Evolutionary conservation across 208 protist genomes (phyloP).

Genomic region (Trypanosoma mega): DNA sequence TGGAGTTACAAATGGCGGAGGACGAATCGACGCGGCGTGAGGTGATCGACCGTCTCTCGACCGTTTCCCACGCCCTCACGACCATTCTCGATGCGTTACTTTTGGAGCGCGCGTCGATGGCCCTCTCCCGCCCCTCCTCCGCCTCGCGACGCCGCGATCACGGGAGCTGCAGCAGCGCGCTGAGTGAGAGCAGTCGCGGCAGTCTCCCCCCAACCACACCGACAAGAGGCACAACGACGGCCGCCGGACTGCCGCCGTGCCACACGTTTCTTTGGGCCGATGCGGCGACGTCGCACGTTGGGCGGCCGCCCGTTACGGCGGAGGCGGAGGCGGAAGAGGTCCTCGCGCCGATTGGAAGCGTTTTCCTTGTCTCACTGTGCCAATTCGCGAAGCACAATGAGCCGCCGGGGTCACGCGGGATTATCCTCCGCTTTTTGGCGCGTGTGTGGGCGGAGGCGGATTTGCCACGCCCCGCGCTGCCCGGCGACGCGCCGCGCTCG

Average conservation of each 20-base stretch:
- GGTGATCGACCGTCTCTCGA: slow-evolving; percentile 29
- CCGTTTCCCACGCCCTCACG: slow-evolving; percentile 35
- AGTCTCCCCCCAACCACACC: too few relatives aligned
- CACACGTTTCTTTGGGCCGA: slow-evolving; percentile 50
- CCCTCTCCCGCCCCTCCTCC: neutral
- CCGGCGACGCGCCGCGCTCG: slow-evolving; percentile 38
- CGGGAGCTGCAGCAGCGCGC: neutral
- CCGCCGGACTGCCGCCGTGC: slow-evolving; percentile 42
- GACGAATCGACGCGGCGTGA: slow-evolving; percentile 21
- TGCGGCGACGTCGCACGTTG: neutral
- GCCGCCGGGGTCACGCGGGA: slow-evolving; percentile 41
- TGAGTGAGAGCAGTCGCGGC: slow-evolving; percentile 9
- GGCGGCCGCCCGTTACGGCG: neutral
- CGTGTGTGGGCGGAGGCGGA: slow-evolving; percentile 55
- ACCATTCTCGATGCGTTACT: slow-evolving; percentile 43
- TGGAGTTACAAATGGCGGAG: slow-evolving; percentile 43
- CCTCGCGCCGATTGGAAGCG: slow-evolving; percentile 40
- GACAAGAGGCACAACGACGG: too few relatives aligned
- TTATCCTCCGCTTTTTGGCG: slow-evolving; percentile 62
- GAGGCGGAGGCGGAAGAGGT: neutral
- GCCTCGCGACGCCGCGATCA: neutral
- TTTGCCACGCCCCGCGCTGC: slow-evolving; percentile 24
- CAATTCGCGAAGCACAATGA: slow-evolving; percentile 75
- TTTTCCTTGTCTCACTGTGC: slow-evolving; percentile 69
- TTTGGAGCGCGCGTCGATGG: slow-evolving; percentile 26